Evolutionary conservation across 2,329 filamentous ascomycete species (phyloP), one percentile per base, ranked within the genome.

Genomic region (Aureobasidium sp.): DNA sequence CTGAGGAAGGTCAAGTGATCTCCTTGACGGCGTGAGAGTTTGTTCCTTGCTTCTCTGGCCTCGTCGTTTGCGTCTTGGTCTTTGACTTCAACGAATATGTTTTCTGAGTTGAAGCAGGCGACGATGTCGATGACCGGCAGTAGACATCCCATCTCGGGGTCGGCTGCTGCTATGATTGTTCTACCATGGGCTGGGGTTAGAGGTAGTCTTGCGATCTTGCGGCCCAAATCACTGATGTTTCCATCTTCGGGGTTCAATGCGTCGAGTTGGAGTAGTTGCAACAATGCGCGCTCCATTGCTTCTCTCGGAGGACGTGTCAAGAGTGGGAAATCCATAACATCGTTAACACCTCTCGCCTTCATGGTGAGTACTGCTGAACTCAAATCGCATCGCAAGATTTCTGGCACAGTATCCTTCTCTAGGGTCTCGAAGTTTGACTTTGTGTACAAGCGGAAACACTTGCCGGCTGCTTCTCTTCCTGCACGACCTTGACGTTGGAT

Each of bases 401-500:
- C 94, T 0, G 94, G 93, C 0, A 86, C 83, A 52, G 92, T 92
- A 0, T 87, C 83, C 62, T 90, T 84, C 48, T 88, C 83, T 7
- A 97, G 77, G 0, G 78, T 75, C 10, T 85, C 76, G 72, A 90
- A 97, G 3, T 87, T 84, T 4, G 84, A 81, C 67, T 96, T 86
- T 0, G 93, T 96, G 72, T 96, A 99, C 1, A 99, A 77, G 44
- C 94, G 82, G 72, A 86, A 96, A 74, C 92, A 97, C 71, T 94
- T 91, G 1, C 94, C 94, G 0, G 91, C 84, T 0, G 87, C 91
- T 76, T 99, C 94, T 81, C 94, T 87, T 47, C 94, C 94, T 9
- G 94, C 94, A 77, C 94, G 89, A 72, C 94, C 94, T 59, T 90
- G 86, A 62, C 94, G 83, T 73, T 99, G 94, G 52, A 96, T 89